Conservation (phyloP, 179 eudicot species). For the Spergularia azorica region DNA sequence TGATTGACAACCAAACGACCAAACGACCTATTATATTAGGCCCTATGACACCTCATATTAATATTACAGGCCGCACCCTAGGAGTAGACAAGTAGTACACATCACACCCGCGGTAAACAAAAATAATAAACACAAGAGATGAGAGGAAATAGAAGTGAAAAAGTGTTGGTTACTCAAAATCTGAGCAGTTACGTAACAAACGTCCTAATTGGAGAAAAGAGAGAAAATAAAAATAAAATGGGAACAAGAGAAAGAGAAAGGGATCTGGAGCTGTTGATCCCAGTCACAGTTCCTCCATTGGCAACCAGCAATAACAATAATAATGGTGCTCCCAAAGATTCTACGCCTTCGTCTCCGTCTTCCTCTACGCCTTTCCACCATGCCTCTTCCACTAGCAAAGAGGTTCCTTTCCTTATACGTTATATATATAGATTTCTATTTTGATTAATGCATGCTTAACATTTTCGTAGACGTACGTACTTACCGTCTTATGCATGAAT, state of each 20-base stretch:
- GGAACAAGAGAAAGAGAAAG: conserved; percentile 17
- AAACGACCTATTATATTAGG: no score
- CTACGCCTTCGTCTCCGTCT: conserved; percentile 30
- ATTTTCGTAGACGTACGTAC: no score
- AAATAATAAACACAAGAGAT: background rate
- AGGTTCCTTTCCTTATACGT: conserved; percentile 29
- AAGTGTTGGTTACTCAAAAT: conserved; percentile 2
- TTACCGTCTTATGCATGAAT: no score
- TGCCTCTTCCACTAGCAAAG: conserved; percentile 41
- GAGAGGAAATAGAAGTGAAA: background rate
- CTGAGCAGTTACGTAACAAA: background rate
- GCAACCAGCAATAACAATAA: conserved; percentile 19
- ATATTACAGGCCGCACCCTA: no score
- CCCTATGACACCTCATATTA: no score
- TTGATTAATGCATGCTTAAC: no score
- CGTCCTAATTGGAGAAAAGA: no score
- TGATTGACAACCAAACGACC: no score
- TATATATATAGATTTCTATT: no score
- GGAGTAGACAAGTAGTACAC: no score
- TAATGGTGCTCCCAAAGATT: conserved; percentile 33
- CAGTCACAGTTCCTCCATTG: conserved; percentile 36
- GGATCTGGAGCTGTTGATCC: conserved; percentile 57
- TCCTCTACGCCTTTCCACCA: conserved; percentile 26
- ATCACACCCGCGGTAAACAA: no score
- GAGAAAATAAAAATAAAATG: background rate